A percentile compares a stretch with the other conserved stretches of the same genome.
Conservation (phyloP, 257 asterid species). For the Echium plantagineum region DNA sequence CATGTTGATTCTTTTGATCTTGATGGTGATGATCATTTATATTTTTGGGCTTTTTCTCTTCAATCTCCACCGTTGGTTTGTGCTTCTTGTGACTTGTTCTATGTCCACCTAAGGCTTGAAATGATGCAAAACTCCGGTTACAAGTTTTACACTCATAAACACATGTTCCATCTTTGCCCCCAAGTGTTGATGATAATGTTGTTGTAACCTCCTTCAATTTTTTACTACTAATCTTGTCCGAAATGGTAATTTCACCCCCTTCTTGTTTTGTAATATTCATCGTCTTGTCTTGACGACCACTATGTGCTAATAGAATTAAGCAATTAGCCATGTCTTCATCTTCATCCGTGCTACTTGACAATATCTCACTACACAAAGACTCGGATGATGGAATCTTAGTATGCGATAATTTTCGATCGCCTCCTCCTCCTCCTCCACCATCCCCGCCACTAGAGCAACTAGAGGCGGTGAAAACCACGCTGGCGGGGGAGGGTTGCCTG, state of each 20-base stretch:
- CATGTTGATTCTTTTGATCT: background rate
- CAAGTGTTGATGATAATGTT: background rate
- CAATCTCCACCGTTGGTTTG: conserved; percentile 22
- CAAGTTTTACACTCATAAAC: conserved; percentile 81
- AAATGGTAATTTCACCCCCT: background rate
- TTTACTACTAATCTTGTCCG: conserved; percentile 22
- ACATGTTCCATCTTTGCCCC: conserved; percentile 34
- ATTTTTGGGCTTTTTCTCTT: conserved; percentile 16
- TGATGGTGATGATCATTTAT: conserved; percentile 3
- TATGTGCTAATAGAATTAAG: conserved; percentile 65
- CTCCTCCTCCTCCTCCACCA: conserved; percentile 19
- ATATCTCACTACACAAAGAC: conserved; percentile 26
- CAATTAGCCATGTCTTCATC: conserved; percentile 89
- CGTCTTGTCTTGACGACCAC: conserved; percentile 16
- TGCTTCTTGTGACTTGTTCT: conserved; percentile 77
- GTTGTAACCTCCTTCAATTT: conserved; percentile 38
- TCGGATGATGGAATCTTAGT: conserved; percentile 20
- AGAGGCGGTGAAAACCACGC: conserved; percentile 16
- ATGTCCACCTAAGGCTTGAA: conserved; percentile 90
- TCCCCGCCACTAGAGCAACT: conserved; percentile 31
- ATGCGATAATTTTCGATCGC: conserved; percentile 14
- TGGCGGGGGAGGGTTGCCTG: conserved; percentile 27
- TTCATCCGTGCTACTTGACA: conserved; percentile 34
- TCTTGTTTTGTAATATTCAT: conserved; percentile 3
- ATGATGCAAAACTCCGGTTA: conserved; percentile 58